These are phyloP conservation scores for Xylaria sp. DNA, from an alignment of 2,329 filamentous ascomycete species.

Conservation along the genomic window DNA sequence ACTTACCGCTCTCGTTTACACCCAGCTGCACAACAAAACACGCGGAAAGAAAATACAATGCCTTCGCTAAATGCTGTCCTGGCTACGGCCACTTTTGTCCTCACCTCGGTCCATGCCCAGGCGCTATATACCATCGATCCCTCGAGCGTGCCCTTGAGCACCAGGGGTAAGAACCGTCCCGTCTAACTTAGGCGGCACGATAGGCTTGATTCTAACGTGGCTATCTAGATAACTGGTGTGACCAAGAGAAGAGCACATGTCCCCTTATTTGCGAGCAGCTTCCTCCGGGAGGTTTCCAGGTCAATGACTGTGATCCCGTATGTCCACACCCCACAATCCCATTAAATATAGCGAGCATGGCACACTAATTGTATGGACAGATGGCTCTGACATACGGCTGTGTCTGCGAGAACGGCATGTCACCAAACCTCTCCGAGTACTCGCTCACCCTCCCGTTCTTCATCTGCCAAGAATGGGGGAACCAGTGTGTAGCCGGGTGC, in stretches of 20 bases:
- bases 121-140: slow-evolving; percentile 71
- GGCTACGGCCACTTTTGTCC: slow-evolving; percentile 65
- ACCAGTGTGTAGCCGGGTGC: slow-evolving; percentile 73
- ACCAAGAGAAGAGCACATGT: slow-evolving; percentile 70
- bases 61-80: slow-evolving; percentile 65
- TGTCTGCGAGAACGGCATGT: slow-evolving; percentile 72
- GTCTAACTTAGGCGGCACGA: background rate
- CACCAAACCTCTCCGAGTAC: slow-evolving; percentile 81
- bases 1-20: slow-evolving; percentile 25
- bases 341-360: background rate
- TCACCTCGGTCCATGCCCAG: slow-evolving; percentile 62
- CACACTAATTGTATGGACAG: slow-evolving; percentile 51
- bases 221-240: slow-evolving; percentile 69
- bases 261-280: slow-evolving; percentile 77
- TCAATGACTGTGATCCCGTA: slow-evolving; percentile 77
- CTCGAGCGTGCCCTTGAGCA: slow-evolving; percentile 62
- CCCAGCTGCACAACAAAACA: background rate
- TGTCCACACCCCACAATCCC: slow-evolving; percentile 40
- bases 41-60: slow-evolving; percentile 54
- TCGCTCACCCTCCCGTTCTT: slow-evolving; percentile 82
- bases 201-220: slow-evolving; percentile 35
- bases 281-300: slow-evolving; percentile 60
- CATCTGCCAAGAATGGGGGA: slow-evolving; percentile 77
- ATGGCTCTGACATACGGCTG: slow-evolving; percentile 74
- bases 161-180: slow-evolving; percentile 62